Evolutionary conservation across 306 rosid species (phyloP).

Genomic region (Dryas alaskensis): DNA sequence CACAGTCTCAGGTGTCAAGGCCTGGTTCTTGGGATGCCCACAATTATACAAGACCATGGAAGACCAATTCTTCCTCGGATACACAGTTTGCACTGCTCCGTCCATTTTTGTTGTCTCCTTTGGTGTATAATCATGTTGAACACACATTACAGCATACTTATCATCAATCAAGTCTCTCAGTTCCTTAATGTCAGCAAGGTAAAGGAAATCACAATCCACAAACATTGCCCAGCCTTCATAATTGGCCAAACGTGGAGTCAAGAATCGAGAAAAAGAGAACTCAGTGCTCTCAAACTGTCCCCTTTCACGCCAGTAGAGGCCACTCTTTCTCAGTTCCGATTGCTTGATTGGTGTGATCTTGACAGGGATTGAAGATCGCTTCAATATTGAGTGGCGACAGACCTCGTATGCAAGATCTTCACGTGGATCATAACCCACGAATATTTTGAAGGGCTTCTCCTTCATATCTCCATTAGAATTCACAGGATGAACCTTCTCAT

Average conservation of each 20-base stretch:
- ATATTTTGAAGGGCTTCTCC: conserved; percentile 19
- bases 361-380: conserved; percentile 19
- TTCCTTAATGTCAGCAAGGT: conserved; percentile 26
- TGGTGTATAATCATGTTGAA: conserved; percentile 22
- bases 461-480: conserved; percentile 10
- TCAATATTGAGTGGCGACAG: conserved; percentile 19
- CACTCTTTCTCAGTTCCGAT: conserved; percentile 6
- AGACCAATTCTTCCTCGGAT: conserved; percentile 27
- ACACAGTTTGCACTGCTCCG: conserved; percentile 23
- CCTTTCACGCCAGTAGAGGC: conserved; percentile 21
- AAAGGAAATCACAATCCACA: conserved; percentile 24
- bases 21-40: conserved; percentile 24
- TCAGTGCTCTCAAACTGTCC: conserved; percentile 24
- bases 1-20: conserved; percentile 22
- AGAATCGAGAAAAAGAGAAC: conserved; percentile 25
- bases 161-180: conserved; percentile 15
- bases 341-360: conserved; percentile 19
- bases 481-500: conserved; percentile 10
- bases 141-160: conserved; percentile 23
- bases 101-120: conserved; percentile 28
- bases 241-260: conserved; percentile 23
- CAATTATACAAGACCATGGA: conserved; percentile 27
- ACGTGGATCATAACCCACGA: conserved; percentile 27
- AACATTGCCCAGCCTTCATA: conserved; percentile 28
- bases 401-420: conserved; percentile 24